Conservation (phyloP, 805 yeast species). For the Sugiyamaella mastotermitis region DNA sequence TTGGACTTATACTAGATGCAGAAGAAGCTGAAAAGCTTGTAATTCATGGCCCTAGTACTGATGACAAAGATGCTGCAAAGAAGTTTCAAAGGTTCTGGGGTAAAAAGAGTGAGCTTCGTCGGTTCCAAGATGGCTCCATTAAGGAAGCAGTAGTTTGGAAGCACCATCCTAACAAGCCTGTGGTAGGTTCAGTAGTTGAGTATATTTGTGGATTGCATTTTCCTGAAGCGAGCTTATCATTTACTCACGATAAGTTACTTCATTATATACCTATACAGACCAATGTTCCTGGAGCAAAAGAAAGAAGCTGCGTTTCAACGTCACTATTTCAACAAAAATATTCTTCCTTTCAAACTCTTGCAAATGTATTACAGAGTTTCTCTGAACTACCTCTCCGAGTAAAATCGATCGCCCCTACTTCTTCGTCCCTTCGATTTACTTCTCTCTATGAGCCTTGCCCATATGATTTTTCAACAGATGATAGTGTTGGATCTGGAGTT, state of each 20-base stretch:
- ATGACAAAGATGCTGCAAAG: conserved; percentile 51
- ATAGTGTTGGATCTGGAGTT: conserved; percentile 62
- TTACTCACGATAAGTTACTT: conserved; percentile 8
- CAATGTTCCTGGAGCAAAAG: conserved; percentile 52
- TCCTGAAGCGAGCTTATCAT: conserved; percentile 17
- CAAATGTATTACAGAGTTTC: conserved; percentile 42
- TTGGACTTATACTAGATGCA: conserved; percentile 68
- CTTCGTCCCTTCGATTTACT: conserved; percentile 69
- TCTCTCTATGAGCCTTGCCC: conserved; percentile 78
- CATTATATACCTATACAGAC: conserved; percentile 31
- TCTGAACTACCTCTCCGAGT: conserved; percentile 63
- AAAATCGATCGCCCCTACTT: conserved; percentile 66
- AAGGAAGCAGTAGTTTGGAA: conserved; percentile 89
- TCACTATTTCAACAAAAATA: conserved; percentile 25
- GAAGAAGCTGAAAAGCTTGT: conserved; percentile 73
- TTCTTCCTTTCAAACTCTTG: conserved; percentile 45
- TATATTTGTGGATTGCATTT: conserved; percentile 64
- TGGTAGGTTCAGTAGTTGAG: conserved; percentile 57
- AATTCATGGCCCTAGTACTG: conserved; percentile 76
- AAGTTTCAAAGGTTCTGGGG: conserved; percentile 90
- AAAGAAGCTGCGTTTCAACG: conserved; percentile 32
- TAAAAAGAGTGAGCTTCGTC: conserved; percentile 69
- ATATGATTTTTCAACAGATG: conserved; percentile 41
- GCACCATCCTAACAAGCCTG: conserved; percentile 48
- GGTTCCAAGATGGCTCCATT: conserved; percentile 88